Evolutionary conservation across 805 yeast species (phyloP).

Genomic region (Nakazawaea anatomiae): DNA sequence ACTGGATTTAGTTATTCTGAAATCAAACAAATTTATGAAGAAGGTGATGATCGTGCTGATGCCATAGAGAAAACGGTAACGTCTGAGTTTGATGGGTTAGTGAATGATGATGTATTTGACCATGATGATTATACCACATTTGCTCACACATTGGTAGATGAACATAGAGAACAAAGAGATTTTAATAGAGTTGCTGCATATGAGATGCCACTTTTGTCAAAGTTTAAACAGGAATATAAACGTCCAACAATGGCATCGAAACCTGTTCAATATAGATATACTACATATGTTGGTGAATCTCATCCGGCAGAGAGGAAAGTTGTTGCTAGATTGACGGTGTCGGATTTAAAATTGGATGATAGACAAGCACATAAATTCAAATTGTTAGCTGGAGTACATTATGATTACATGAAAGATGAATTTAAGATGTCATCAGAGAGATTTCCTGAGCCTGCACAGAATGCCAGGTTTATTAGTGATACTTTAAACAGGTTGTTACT

Average conservation of each 20-base stretch:
- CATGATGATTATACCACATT: constrained; percentile 62
- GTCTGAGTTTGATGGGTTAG: constrained; percentile 30
- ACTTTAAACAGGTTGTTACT: constrained; percentile 53
- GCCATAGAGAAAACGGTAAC: constrained; percentile 26
- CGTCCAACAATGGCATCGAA: constrained; percentile 36
- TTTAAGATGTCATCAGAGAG: constrained; percentile 62
- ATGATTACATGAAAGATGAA: constrained; percentile 51
- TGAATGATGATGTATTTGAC: constrained; percentile 32
- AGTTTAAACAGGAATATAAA: constrained; percentile 64
- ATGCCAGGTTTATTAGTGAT: constrained; percentile 67
- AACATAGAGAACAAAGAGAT: constrained; percentile 69
- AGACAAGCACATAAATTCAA: constrained; percentile 67
- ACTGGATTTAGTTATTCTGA: constrained; percentile 26
- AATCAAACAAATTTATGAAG: constrained; percentile 30
- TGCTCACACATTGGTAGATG: constrained; percentile 68
- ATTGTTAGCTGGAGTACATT: constrained; percentile 74
- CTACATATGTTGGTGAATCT: constrained; percentile 67
- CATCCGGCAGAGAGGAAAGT: constrained; percentile 72
- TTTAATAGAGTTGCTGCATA: constrained; percentile 82
- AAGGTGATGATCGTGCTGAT: constrained; percentile 36
- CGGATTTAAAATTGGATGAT: constrained; percentile 45
- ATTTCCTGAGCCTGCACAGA: constrained; percentile 78
- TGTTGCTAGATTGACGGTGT: constrained; percentile 45
- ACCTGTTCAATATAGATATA: constrained; percentile 65
- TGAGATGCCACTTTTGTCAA: constrained; percentile 80